These are phyloP conservation scores for Apiospora phragmitis DNA, from an alignment of 2,329 filamentous ascomycete genomes.

Conservation along the genomic window DNA sequence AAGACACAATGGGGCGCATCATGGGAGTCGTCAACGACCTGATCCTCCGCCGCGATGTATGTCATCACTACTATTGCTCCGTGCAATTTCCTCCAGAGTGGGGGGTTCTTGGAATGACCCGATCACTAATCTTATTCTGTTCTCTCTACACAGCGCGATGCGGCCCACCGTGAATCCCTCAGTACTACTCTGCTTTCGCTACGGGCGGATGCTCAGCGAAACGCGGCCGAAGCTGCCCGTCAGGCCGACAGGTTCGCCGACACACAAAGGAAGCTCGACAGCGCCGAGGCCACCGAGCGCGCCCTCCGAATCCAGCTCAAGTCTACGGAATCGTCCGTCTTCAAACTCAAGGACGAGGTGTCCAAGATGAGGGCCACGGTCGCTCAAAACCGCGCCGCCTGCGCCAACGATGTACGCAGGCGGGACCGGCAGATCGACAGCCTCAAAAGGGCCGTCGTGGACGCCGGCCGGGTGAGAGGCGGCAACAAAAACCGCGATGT, in stretches of 20 bases:
- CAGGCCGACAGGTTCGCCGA: constrained; percentile 56
- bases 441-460: constrained; percentile 82
- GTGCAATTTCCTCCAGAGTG: neutral
- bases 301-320: constrained; percentile 69
- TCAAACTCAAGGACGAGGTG: constrained; percentile 82
- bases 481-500: constrained; percentile 55
- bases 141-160: constrained; percentile 66
- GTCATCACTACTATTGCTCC: constrained; percentile 25
- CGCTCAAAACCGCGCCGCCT: constrained; percentile 80
- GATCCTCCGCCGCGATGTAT: constrained; percentile 83
- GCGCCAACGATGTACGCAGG: constrained; percentile 87
- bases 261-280: constrained; percentile 54
- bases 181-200: constrained; percentile 76
- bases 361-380: constrained; percentile 76
- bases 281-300: constrained; percentile 70
- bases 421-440: constrained; percentile 86
- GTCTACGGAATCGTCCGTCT: constrained; percentile 71
- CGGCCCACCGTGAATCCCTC: constrained; percentile 82
- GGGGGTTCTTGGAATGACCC: neutral
- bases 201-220: constrained; percentile 73
- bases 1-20: constrained; percentile 75
- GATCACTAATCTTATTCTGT: constrained; percentile 10
- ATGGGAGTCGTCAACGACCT: constrained; percentile 95
- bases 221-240: constrained; percentile 67
- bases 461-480: constrained; percentile 64